A percentile compares a stretch with the other conserved stretches of the same genome.
Evolutionary conservation across 805 yeast genomes (phyloP).

Genomic region (Candida vaughaniae): DNA sequence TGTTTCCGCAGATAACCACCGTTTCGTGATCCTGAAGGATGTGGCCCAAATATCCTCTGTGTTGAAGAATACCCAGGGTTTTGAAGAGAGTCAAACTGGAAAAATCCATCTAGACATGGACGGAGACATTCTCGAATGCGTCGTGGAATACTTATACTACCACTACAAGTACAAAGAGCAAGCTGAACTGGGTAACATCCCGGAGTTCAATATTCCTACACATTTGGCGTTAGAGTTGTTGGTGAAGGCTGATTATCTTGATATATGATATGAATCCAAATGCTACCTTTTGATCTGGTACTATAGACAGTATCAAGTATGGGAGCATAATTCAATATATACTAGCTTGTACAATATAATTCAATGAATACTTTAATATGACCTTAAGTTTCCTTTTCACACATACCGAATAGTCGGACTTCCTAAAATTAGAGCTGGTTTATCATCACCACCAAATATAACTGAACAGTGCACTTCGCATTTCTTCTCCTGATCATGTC

Average conservation of each 20-base stretch:
- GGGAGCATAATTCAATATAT: too few relatives aligned
- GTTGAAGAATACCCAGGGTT: slow-evolving; percentile 49
- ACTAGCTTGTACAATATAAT: too few relatives aligned
- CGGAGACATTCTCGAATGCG: slow-evolving; percentile 68
- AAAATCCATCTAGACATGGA: slow-evolving; percentile 64
- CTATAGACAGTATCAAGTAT: too few relatives aligned
- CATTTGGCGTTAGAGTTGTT: slow-evolving; percentile 89
- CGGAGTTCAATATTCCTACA: slow-evolving; percentile 89
- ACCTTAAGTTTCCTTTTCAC: too few relatives aligned
- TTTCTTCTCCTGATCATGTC: too few relatives aligned
- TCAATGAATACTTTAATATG: too few relatives aligned
- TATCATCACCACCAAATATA: too few relatives aligned
- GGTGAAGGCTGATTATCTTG: slow-evolving; percentile 90
- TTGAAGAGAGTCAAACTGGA: slow-evolving; percentile 60
- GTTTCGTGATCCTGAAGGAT: slow-evolving; percentile 60
- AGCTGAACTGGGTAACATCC: slow-evolving; percentile 56
- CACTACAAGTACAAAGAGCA: slow-evolving; percentile 62
- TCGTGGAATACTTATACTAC: slow-evolving; percentile 82
- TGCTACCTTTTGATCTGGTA: too few relatives aligned
- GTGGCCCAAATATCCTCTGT: slow-evolving; percentile 73
- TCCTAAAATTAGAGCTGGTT: too few relatives aligned
- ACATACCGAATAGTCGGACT: too few relatives aligned
- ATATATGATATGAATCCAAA: too few relatives aligned
- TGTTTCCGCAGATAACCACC: slow-evolving; percentile 70
- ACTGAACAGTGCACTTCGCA: too few relatives aligned